Base-by-base conservation (phyloP, 495 filamentous ascomycete genomes). In the Filosporella fistucella region DNA sequence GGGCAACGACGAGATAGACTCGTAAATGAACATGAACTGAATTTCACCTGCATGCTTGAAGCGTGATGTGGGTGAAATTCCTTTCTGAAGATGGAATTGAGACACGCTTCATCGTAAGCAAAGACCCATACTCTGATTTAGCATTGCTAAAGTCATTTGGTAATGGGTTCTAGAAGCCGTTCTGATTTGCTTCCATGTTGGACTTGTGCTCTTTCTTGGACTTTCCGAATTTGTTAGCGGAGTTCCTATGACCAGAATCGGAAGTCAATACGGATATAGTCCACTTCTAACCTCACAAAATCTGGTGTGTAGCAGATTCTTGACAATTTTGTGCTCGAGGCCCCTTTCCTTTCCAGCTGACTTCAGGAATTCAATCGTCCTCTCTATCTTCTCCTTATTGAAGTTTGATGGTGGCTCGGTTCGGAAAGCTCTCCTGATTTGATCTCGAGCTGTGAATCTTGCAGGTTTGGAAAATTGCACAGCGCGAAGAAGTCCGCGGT, bases 391-490 rank as follows among this genome's bases (percentile, higher is more conserved):
- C 21, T 70, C 62, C 32, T 65, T 56, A 54, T 88, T 69, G 53
- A 85, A 87, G 10, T 75, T 66, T 39, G 67, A 64, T 3, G 59
- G 49, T 4, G 63, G 51, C 32, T 68, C 65, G 23, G 73, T 74
- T 30, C 89, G 86, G 64, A 95, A 98, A 9, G 82, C 79, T 0
- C 55, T 63, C 36, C 88, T 82, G 28, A 98, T 57, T 49, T 74
- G 76, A 37, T 81, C 69, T 28, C 76, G 75, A 20, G 88, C 60
- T 1, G 78, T 73, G 68, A 78, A 82, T 43, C 88, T 85, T 20
- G 82, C 72, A 1, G 94, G 93, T 36, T 77, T 77, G 0, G 91
- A 80, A 68, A 86, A 93, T 47, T 88, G 84, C 24, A 95, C 75
- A 1, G 87, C 90, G 33, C 80, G 84, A 12, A 97, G 75, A 12